Conservation (phyloP, 2,329 filamentous ascomycete genomes). For the Aspergillus caelatus region DNA sequence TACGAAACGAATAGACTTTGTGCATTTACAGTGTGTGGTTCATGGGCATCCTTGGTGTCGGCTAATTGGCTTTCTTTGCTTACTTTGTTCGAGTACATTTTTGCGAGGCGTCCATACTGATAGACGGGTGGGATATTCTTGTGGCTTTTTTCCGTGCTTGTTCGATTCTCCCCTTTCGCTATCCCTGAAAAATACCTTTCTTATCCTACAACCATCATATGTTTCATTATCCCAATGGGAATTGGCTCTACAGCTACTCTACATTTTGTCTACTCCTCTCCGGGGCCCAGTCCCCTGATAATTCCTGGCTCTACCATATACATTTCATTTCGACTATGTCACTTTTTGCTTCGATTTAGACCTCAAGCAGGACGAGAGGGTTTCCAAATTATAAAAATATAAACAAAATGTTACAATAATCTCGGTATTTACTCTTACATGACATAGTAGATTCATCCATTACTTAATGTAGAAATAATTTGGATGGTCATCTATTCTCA, state of each 20-base stretch:
- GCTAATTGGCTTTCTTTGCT: slow-evolving; percentile 20
- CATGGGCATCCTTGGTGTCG: slow-evolving; percentile 43
- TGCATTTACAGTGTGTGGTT: slow-evolving; percentile 39
- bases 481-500: background rate
- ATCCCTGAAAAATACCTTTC: slow-evolving; percentile 1
- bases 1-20: slow-evolving; percentile 46
- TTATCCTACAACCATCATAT: background rate
- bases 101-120: slow-evolving; percentile 28
- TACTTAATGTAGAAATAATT: background rate
- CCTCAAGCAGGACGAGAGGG: slow-evolving; percentile 14
- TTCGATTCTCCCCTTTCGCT: slow-evolving; percentile 6
- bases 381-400: background rate
- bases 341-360: slow-evolving; percentile 6
- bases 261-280: slow-evolving; percentile 12
- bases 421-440: background rate
- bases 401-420: background rate
- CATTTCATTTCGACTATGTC: slow-evolving; percentile 4
- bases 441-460: no score
- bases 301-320: background rate
- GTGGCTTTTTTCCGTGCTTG: slow-evolving; percentile 19
- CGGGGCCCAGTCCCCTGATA: slow-evolving; percentile 3
- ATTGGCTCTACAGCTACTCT: slow-evolving; percentile 16
- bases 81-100: slow-evolving; percentile 19
- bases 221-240: slow-evolving; percentile 14
- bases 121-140: slow-evolving; percentile 30